Evolutionary conservation across 345 rosid genomes (phyloP).

Genomic region (Brassica rapa): DNA sequence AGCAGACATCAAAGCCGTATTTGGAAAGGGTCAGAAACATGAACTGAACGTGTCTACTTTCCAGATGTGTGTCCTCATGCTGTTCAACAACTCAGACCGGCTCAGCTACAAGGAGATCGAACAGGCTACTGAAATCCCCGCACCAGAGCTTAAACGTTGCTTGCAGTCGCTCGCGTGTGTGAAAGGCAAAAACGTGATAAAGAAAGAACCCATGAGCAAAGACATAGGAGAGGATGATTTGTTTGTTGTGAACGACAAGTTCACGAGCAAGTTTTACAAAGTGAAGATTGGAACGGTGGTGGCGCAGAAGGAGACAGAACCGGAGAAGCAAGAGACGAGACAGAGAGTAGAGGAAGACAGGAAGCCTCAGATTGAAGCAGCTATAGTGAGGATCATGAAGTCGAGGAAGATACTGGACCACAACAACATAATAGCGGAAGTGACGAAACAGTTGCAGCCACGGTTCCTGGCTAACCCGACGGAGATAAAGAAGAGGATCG

Average conservation of each 20-base stretch:
- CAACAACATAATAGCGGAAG: constrained; percentile 89
- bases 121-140: constrained; percentile 86
- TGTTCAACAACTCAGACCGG: constrained; percentile 78
- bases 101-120: constrained; percentile 92
- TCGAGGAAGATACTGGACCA: constrained; percentile 94
- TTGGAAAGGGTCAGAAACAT: constrained; percentile 98
- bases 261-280: constrained; percentile 88
- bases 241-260: constrained; percentile 86
- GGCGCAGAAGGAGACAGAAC: constrained; percentile 97
- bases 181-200: constrained; percentile 87
- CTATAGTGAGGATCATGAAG: constrained; percentile 97
- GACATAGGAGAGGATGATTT: constrained; percentile 88
- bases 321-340: constrained; percentile 96
- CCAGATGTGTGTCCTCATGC: constrained; percentile 97
- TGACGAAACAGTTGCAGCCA: constrained; percentile 92
- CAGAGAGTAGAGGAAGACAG: constrained; percentile 99
- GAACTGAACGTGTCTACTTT: constrained; percentile 96
- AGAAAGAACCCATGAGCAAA: constrained; percentile 98
- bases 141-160: constrained; percentile 87
- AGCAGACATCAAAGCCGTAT: constrained; percentile 84
- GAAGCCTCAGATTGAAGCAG: constrained; percentile 98
- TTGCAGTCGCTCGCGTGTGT: constrained; percentile 93
- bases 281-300: constrained; percentile 99
- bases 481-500: constrained; percentile 95
- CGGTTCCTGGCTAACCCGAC: constrained; percentile 95